These are phyloP conservation scores for Suhomyces bokatorum DNA, from an alignment of 1,139 yeast species.

Conservation along the genomic window DNA sequence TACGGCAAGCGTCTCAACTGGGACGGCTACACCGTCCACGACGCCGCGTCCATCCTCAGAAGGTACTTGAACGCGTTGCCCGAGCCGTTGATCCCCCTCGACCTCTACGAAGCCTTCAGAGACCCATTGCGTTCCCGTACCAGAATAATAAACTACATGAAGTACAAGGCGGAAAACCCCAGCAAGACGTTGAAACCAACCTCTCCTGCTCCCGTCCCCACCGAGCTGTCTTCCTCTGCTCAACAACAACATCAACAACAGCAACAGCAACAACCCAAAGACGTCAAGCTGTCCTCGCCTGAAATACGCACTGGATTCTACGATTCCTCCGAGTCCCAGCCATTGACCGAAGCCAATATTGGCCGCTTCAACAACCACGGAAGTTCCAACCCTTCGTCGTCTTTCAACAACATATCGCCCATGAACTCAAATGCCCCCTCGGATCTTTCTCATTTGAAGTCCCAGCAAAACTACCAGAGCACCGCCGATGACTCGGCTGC, in stretches of 20 bases:
- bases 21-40: constrained; percentile 97
- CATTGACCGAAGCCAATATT: constrained; percentile 35
- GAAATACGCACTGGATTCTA: constrained; percentile 11
- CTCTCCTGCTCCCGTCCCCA: neutral
- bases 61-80: constrained; percentile 85
- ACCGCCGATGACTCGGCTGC: constrained; percentile 8
- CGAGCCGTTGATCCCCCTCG: constrained; percentile 86
- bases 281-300: neutral
- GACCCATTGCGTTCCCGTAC: constrained; percentile 68
- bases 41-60: constrained; percentile 88
- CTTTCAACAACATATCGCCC: constrained; percentile 8
- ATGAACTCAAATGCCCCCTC: constrained; percentile 10
- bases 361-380: constrained; percentile 24
- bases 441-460: constrained; percentile 7
- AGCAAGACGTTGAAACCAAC: constrained; percentile 23
- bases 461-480: constrained; percentile 6
- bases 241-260: neutral
- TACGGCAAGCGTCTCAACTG: constrained; percentile 86
- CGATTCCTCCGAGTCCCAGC: constrained; percentile 24
- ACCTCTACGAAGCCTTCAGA: constrained; percentile 75
- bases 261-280: neutral
- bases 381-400: constrained; percentile 9
- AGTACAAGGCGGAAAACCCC: constrained; percentile 51
- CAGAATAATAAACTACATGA: constrained; percentile 61
- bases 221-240: neutral